Percentiles rank a stretch among this genome's conserved stretches.
These are phyloP conservation scores for Syzygium aqueum DNA, from an alignment of 345 rosid species.

Conservation along the genomic window DNA sequence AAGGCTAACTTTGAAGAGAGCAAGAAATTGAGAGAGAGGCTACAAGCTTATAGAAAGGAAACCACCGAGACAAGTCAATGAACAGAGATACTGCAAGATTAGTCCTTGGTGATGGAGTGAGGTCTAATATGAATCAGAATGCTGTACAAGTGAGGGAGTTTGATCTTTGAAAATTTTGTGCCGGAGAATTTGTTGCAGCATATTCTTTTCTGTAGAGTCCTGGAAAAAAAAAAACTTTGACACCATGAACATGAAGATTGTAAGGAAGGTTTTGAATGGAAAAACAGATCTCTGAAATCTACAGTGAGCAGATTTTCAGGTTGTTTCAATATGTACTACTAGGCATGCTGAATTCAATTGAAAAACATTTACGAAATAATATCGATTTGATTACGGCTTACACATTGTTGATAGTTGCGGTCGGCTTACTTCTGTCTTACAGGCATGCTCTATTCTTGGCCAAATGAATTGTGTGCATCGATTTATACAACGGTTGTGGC, in stretches of 20 bases:
- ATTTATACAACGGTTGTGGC: not conserved
- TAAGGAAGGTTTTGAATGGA: not conserved
- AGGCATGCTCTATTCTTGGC: not conserved
- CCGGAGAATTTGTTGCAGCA: not conserved
- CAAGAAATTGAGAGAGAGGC: constrained; percentile 50
- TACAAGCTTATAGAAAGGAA: constrained; percentile 41
- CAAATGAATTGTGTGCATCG: not conserved
- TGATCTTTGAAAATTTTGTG: not conserved
- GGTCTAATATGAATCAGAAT: not conserved
- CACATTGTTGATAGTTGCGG: not conserved
- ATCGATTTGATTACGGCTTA: not conserved
- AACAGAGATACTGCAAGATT: not conserved
- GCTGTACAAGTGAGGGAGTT: not conserved
- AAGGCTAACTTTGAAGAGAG: constrained; percentile 75
- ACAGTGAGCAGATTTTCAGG: not conserved
- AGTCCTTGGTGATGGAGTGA: not conserved
- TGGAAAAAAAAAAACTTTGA: not conserved
- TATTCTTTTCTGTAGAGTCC: not conserved
- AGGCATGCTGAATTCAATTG: not conserved
- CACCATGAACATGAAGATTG: not conserved
- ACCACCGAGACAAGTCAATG: constrained; percentile 10
- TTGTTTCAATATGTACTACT: not conserved
- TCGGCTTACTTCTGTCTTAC: not conserved
- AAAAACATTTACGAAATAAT: not conserved
- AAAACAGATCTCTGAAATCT: not conserved